Conservation (phyloP, 2,329 filamentous ascomycete species). For the Sarocladiaceae sp. region DNA sequence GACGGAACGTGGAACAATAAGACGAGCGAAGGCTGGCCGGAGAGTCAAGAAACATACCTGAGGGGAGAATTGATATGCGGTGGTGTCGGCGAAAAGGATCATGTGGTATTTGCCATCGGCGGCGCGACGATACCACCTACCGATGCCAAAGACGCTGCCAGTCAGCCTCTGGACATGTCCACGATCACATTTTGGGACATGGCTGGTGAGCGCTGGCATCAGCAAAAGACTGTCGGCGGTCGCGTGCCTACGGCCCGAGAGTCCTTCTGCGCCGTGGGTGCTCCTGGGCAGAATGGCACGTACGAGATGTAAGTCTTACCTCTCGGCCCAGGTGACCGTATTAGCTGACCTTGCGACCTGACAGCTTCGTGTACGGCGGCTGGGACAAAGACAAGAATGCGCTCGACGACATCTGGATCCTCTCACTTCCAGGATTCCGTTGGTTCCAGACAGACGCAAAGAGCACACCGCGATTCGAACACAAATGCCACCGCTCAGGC, state of each 20-base stretch:
- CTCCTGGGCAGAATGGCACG: background rate
- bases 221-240: background rate
- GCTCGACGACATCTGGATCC: background rate
- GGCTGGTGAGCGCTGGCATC: background rate
- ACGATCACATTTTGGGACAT: background rate
- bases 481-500: background rate
- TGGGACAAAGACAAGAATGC: background rate
- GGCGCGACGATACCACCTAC: background rate
- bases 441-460: background rate
- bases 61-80: background rate
- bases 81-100: background rate
- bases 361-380: background rate
- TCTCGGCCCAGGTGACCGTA: no score
- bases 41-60: background rate
- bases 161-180: background rate
- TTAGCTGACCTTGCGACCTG: no score
- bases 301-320: background rate
- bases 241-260: background rate
- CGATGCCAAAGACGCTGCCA: background rate
- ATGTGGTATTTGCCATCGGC: no score
- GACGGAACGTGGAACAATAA: background rate
- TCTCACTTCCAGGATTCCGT: background rate
- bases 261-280: background rate
- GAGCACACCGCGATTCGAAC: background rate
- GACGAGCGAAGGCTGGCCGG: background rate